Conservation (phyloP, 2,329 filamentous ascomycete genomes). For the Colletotrichum cereale region DNA sequence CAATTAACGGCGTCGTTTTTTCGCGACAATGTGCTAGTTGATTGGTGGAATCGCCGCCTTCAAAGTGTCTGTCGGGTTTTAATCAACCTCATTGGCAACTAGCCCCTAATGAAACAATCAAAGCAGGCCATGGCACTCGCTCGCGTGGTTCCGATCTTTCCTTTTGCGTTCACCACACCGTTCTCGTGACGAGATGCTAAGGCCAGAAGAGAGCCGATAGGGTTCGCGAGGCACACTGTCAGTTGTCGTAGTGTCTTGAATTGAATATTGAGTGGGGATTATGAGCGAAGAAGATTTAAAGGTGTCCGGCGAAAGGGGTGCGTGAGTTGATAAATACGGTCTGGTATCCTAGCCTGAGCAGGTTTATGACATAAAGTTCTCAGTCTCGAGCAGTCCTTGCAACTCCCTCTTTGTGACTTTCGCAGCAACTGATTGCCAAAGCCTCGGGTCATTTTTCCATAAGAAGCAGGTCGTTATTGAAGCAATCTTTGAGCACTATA, state of each 20-base stretch:
- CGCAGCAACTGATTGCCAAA: background rate
- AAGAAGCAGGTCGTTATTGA: background rate
- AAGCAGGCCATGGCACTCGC: constrained; percentile 28
- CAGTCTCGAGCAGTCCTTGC: background rate
- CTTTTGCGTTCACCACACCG: constrained; percentile 8
- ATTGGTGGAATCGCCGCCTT: constrained; percentile 21
- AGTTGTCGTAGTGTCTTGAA: background rate
- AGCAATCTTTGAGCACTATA: background rate
- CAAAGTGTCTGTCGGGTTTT: constrained; percentile 5
- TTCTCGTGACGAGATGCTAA: constrained; percentile 19
- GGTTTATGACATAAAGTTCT: background rate
- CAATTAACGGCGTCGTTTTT: no score
- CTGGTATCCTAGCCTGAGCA: background rate
- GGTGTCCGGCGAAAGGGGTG: background rate
- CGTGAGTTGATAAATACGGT: background rate
- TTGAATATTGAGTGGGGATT: background rate
- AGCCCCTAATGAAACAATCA: background rate
- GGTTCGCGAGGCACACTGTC: constrained; percentile 7
- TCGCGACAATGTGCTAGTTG: no score
- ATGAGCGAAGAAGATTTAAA: background rate
- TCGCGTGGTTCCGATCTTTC: constrained; percentile 34
- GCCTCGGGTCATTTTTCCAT: background rate
- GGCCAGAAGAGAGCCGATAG: constrained; percentile 5
- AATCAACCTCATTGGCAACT: constrained; percentile 7
- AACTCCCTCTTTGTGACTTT: background rate